Evolutionary conservation across 345 rosid species (phyloP).

Genomic region (Pseudoturritis turrita): DNA sequence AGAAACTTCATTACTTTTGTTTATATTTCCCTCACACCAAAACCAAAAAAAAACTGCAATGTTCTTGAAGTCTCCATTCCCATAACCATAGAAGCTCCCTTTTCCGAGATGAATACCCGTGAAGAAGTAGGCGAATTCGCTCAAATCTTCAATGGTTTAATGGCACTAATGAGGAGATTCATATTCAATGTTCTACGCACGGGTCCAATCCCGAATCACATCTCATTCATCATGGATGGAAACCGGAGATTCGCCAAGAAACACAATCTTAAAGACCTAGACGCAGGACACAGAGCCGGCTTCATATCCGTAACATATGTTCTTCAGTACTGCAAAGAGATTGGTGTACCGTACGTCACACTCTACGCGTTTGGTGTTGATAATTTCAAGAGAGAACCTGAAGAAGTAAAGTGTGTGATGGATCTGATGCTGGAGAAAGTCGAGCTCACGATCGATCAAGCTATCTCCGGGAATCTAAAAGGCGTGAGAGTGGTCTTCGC

Average conservation of each 20-base stretch:
- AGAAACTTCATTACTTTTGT: neutral
- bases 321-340: constrained; percentile 57
- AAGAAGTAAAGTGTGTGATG: constrained; percentile 66
- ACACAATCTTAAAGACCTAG: constrained; percentile 18
- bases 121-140: constrained; percentile 18
- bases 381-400: constrained; percentile 65
- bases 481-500: constrained; percentile 45
- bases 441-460: constrained; percentile 5
- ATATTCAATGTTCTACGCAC: constrained; percentile 19
- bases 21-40: constrained; percentile 8
- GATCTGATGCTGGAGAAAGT: constrained; percentile 34
- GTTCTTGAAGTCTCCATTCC: neutral
- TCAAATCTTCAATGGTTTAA: constrained; percentile 1
- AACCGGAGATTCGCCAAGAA: constrained; percentile 31
- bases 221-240: constrained; percentile 36
- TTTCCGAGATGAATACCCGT: neutral
- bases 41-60: neutral
- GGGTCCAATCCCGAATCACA: constrained; percentile 32
- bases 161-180: constrained; percentile 20
- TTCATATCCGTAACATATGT: constrained; percentile 45
- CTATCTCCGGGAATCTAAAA: constrained; percentile 31
- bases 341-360: constrained; percentile 54
- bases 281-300: constrained; percentile 52
- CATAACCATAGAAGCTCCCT: neutral
- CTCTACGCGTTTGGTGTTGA: constrained; percentile 74